Evolutionary conservation across 768 basidiomycete genomes (phyloP), one percentile per base, ranked within the genome.

Genomic region (Asterophora lycoperdoides): DNA sequence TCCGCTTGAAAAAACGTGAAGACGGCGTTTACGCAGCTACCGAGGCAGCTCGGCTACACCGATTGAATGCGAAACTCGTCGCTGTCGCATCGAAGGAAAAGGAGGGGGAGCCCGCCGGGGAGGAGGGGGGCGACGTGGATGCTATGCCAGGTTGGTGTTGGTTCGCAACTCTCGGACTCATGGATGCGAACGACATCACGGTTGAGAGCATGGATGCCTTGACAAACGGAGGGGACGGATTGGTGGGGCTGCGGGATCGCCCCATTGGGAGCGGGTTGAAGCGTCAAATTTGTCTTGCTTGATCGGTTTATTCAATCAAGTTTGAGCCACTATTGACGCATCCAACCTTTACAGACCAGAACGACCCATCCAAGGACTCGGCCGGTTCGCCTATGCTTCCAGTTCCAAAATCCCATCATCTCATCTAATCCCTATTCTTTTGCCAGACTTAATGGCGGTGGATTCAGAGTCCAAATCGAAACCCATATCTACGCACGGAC

Each of bases 401-500:
- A 19, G 8, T n/a, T 19, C 17, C 19, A 55, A 33, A 52, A 56
- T 57, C 56, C 57, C 44, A 41, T 49, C 57, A 41, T 41, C 45
- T 17, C 43, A 26, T 23, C 23, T 23, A 23, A 23, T 23, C 6
- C 23, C 6, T 3, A 23, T 23, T 23, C 6, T 6, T 23, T 23
- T 23, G 52, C 47, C 37, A 76, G 82, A 79, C 52, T 65, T 68
- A 4, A 85, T 84, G 81, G 68, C 71, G 44, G 60, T 83, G 35
- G 84, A 89, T 43, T 46, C 64, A 19, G 65, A 65, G 39, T 56
- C 57, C 49, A 23, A 23, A 23, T 44, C 68, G 4, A 63, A 62
- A 41, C 64, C 62, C 17, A 74, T 93, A 53, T 93, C 91, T 8
- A 94, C 92, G 2, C 89, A 93, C 58, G 92, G 91, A 10, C 78